Evolutionary conservation across 2,329 filamentous ascomycete genomes (phyloP), one percentile per base, ranked within the genome.

Genomic region (Diaporthe ilicicola): DNA sequence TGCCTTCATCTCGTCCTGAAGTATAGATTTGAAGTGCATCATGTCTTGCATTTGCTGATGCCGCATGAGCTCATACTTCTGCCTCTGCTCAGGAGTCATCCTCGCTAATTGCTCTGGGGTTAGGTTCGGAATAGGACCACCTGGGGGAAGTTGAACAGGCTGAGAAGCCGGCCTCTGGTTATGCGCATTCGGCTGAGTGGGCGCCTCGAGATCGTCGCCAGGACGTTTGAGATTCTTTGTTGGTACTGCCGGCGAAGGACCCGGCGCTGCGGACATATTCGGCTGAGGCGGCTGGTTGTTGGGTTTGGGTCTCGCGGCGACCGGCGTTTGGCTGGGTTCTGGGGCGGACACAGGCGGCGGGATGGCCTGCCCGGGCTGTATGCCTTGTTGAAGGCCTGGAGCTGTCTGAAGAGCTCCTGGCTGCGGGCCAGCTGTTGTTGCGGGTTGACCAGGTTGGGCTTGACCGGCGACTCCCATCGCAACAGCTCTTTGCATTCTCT

Each of bases 161-260:
- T 73, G 72, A 50, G 72, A 77, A 8, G 70, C 67, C 6, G 79
- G 75, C 50, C 79, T 78, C 59, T 79, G 78, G 77, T 76, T 22
- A 77, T 76, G 5, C 66, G 75, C 61, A 73, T 48, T 65, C 54
- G 70, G 65, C 77, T 81, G 62, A 51, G 73, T 59, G 53, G 74
- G 48, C 70, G 74, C 74, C 29, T 84, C 83, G n/a, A 73, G 74
- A 56, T 88, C 86, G 29, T 88, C 87, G 65, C 80, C 86, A 4
- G 86, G 80, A 1, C 87, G 85, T 79, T 89, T 89, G 53, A 87
- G 80, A 59, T 80, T 85, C 77, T 86, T 88, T 32, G 79, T 77
- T 10, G 78, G 78, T 6, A 81, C 73, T 2, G 81, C 81, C 10
- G 83, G 79, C 5, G 84, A 82, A 19, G 79, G 78, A 54, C 81